Conservation (phyloP, 306 rosid genomes). For the Vigna nakashimae region DNA sequence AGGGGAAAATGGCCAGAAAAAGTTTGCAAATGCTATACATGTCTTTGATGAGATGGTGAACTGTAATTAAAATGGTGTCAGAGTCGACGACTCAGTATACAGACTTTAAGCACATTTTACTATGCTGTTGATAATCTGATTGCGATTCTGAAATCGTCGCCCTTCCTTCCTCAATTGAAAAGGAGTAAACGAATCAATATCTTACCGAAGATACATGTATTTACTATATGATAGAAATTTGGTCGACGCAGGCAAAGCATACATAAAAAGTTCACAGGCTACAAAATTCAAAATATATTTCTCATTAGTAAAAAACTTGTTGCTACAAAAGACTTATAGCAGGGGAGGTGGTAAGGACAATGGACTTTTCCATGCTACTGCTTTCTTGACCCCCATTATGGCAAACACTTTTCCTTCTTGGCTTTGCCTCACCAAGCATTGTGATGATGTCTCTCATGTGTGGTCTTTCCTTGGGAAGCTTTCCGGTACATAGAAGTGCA, state of each 20-base stretch:
- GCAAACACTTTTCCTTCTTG: slow-evolving; percentile 82
- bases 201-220: slow-evolving; percentile 5
- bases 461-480: slow-evolving; percentile 87
- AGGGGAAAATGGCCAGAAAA: neutral
- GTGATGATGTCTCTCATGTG: slow-evolving; percentile 78
- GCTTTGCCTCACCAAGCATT: slow-evolving; percentile 93
- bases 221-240: slow-evolving; percentile 12
- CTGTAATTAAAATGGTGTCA: slow-evolving; percentile 7
- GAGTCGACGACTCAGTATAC: neutral
- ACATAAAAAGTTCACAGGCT: slow-evolving; percentile 25
- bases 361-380: slow-evolving; percentile 56
- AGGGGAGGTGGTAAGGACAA: slow-evolving; percentile 64
- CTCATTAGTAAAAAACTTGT: neutral
- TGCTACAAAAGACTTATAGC: slow-evolving; percentile 53
- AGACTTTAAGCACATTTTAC: slow-evolving; percentile 3
- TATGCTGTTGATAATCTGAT: slow-evolving; percentile 19
- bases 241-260: neutral
- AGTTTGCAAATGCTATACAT: neutral
- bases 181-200: neutral
- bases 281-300: neutral
- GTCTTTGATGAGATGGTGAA: neutral
- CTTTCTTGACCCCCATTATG: slow-evolving; percentile 50
- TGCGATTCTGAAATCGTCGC: slow-evolving; percentile 19
- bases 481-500: slow-evolving; percentile 81
- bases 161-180: neutral